Evolutionary conservation across 768 basidiomycete species (phyloP).

Genomic region (Leccinum subgranulosum): DNA sequence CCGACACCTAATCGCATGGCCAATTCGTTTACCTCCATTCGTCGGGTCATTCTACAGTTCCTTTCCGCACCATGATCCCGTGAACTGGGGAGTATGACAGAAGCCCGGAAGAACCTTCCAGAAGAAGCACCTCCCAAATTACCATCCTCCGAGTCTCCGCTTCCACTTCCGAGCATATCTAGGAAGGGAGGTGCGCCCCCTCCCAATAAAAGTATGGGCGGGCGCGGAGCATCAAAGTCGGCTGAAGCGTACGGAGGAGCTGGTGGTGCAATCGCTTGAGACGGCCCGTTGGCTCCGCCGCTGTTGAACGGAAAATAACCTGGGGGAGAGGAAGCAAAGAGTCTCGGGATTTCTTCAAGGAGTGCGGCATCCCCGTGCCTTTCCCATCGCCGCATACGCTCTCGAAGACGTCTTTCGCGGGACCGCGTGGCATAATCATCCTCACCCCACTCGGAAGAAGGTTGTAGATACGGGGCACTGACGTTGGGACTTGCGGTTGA

Average conservation of each 20-base stretch:
- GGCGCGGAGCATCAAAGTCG: conserved; percentile 24
- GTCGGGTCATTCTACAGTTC: conserved; percentile 53
- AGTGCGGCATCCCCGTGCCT: conserved; percentile 50
- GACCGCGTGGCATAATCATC: conserved; percentile 61
- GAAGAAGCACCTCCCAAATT: conserved; percentile 8
- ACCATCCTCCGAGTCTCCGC: conserved; percentile 16
- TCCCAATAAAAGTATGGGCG: conserved; percentile 25
- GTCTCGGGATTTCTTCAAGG: conserved; percentile 60
- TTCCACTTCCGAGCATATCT: conserved; percentile 24
- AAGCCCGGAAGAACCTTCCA: conserved; percentile 60
- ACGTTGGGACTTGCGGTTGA: conserved; percentile 33
- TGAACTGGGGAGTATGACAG: conserved; percentile 61
- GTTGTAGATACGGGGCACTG: neutral
- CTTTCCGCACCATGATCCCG: conserved; percentile 57
- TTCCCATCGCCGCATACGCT: conserved; percentile 75
- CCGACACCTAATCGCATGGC: conserved; percentile 83
- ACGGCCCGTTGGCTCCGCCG: neutral
- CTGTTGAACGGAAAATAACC: conserved; percentile 5
- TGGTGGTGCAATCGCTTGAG: conserved; percentile 23
- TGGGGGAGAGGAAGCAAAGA: conserved; percentile 34
- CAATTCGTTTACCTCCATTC: conserved; percentile 76
- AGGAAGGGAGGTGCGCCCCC: conserved; percentile 19
- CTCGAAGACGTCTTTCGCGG: conserved; percentile 68
- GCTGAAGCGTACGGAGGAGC: conserved; percentile 31
- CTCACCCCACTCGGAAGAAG: conserved; percentile 56